Evolutionary conservation across 495 filamentous ascomycete genomes (phyloP).

Genomic region (Aspergillus saccharolyticus): DNA sequence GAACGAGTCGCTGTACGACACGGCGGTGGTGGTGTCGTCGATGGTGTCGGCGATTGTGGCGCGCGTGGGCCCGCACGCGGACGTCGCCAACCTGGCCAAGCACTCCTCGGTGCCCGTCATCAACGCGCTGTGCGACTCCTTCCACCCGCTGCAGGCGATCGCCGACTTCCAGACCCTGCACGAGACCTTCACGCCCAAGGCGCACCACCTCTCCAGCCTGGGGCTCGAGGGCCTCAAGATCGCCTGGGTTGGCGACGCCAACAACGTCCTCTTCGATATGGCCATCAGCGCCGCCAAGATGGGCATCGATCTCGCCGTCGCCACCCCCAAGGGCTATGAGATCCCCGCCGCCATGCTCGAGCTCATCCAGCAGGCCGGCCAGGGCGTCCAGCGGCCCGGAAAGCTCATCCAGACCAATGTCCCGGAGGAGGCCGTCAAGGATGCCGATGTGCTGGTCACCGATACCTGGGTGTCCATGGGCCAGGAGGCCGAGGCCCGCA

Average conservation of each 20-base stretch:
- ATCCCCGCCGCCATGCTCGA: slow-evolving; percentile 67
- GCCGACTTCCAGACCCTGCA: slow-evolving; percentile 90
- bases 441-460: slow-evolving; percentile 85
- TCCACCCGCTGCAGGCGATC: slow-evolving; percentile 87
- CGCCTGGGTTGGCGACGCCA: slow-evolving; percentile 94
- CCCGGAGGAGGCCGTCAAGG: slow-evolving; percentile 83
- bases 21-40: slow-evolving; percentile 79
- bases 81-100: slow-evolving; percentile 73
- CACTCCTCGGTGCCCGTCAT: slow-evolving; percentile 85
- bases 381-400: slow-evolving; percentile 53
- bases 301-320: slow-evolving; percentile 78
- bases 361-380: slow-evolving; percentile 58
- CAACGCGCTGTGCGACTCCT: slow-evolving; percentile 84
- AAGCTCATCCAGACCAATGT: slow-evolving; percentile 66
- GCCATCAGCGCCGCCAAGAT: slow-evolving; percentile 80
- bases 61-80: slow-evolving; percentile 76
- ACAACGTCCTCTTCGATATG: slow-evolving; percentile 93
- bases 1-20: slow-evolving; percentile 90
- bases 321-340: slow-evolving; percentile 76
- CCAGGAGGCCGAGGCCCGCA: slow-evolving; percentile 76
- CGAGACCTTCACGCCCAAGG: slow-evolving; percentile 59
- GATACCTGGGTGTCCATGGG: slow-evolving; percentile 99
- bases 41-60: slow-evolving; percentile 92
- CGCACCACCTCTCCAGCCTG: slow-evolving; percentile 44
- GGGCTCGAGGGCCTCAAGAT: slow-evolving; percentile 80